These are phyloP conservation scores for Tulasnella sp. DNA, from an alignment of 768 basidiomycete species.

Conservation along the genomic window DNA sequence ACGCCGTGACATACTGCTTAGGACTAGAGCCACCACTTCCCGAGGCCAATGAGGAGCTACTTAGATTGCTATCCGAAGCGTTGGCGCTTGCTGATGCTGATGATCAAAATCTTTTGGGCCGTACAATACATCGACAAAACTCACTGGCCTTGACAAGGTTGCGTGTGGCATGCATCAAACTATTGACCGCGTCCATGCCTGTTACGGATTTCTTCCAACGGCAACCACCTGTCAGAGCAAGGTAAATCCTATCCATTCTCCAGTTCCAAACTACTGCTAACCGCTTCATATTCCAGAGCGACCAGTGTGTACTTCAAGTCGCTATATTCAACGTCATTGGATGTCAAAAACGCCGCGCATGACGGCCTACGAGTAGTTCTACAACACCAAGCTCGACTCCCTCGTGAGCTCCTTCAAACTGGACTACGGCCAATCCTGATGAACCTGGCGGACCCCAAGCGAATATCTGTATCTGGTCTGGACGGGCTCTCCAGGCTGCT, in stretches of 20 bases:
- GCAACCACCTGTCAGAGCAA: constrained; percentile 74
- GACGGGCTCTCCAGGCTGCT: constrained; percentile 90
- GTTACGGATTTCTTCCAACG: constrained; percentile 86
- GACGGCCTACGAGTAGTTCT: constrained; percentile 85
- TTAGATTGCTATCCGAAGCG: constrained; percentile 85
- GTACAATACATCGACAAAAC: constrained; percentile 66
- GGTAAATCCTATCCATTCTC: constrained; percentile 36
- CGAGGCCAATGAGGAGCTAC: constrained; percentile 84
- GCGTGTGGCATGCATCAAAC: constrained; percentile 85
- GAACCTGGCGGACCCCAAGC: constrained; percentile 94
- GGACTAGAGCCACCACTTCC: constrained; percentile 80
- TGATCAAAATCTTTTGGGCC: constrained; percentile 68
- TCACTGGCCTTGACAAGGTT: constrained; percentile 76
- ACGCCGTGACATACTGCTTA: constrained; percentile 90
- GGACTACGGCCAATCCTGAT: constrained; percentile 93
- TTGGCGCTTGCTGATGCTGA: constrained; percentile 94
- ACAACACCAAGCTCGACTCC: constrained; percentile 79
- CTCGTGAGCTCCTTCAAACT: constrained; percentile 89
- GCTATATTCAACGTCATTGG: constrained; percentile 79
- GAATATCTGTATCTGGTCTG: constrained; percentile 80
- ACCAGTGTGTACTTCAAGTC: constrained; percentile 98
- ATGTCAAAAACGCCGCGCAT: constrained; percentile 92
- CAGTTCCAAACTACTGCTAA: constrained; percentile 1
- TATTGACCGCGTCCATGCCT: constrained; percentile 90
- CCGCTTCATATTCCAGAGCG: constrained; percentile 42